phyloP scores from a whole-genome alignment of 2,329 filamentous ascomycete genomes.

The Magnaporthales sp. region DNA sequence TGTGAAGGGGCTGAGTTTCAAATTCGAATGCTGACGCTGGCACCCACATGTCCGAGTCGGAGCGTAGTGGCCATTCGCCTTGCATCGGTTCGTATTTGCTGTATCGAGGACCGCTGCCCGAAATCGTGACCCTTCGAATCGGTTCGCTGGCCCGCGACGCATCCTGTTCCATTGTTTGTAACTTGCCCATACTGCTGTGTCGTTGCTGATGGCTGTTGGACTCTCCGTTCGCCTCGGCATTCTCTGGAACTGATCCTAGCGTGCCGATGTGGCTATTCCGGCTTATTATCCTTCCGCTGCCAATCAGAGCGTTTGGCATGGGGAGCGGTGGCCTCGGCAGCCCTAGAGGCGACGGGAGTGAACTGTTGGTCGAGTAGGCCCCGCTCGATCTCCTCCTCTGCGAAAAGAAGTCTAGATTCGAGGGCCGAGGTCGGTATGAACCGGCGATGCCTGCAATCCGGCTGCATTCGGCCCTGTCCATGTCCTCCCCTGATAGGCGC shows the following conservation, averaged over 20 bases:
- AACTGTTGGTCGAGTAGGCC: background rate
- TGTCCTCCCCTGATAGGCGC: conserved; percentile 9
- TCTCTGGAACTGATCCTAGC: background rate
- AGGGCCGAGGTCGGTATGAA: background rate
- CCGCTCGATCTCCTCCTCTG: background rate
- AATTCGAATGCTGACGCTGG: background rate
- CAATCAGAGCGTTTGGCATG: background rate
- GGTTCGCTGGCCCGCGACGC: background rate
- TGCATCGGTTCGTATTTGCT: background rate
- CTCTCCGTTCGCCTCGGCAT: background rate
- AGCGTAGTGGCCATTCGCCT: background rate
- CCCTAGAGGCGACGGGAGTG: background rate
- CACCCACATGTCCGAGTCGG: background rate
- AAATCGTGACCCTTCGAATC: background rate
- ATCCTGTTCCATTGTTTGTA: background rate
- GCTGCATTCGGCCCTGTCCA: background rate
- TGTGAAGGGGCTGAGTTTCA: background rate
- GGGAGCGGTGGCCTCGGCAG: background rate
- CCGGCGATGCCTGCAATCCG: background rate
- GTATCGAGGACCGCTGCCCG: background rate
- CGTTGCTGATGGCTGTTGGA: background rate
- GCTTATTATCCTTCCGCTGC: background rate
- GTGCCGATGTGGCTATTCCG: background rate
- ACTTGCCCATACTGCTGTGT: background rate
- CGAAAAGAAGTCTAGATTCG: background rate